Evolutionary conservation across 1,284 basidiomycete species (phyloP), one percentile per base, ranked within the genome.

Genomic region (Cryptococcus floricola): DNA sequence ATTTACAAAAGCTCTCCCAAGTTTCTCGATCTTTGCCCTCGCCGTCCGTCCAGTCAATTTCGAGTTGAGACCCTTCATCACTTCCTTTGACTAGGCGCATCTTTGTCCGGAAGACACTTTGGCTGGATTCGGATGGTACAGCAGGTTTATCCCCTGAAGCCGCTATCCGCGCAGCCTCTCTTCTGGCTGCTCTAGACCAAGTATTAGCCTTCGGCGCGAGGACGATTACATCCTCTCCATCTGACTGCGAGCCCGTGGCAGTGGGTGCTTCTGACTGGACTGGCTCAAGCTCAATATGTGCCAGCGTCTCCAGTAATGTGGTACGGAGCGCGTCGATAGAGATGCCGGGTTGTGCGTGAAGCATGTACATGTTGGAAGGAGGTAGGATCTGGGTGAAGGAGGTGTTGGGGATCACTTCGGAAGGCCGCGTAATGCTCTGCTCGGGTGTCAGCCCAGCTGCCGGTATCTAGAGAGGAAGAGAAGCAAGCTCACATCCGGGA

Each of bases 101-200:
- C 31, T 34, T 34, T 10, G 31, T 34, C 31, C 31, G 31, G 31
- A 34, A 34, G 10, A 34, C 31, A 34, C 31, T 34, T 34, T 34
- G 31, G 10, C 31, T 10, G 31, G 31, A 10, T 34, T 34, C 31
- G 4, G 31, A 34, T 10, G 31, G 31, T 7, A 10, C 31, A 34
- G 31, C 31, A 7, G 31, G 31, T 34, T 34, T 34, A 3, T 34
- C 31, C 10, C 31, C 31, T 34, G 10, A 34, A 34, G 31, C 31
- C 10, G 31, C 31, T 10, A 34, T 23, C 27, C 80, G 81, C 60
- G 83, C 76, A 16, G 86, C 78, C 8, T 65, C 64, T 18, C 78
- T 67, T 12, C 79, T 52, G 0, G 86, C 88, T 5, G 82, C 80
- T 23, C 89, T 81, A 0, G 88, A 87, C 89, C 89, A 92, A 0